A percentile compares a stretch with the other conserved stretches of the same genome.
Evolutionary conservation across 1,284 basidiomycete genomes (phyloP).

Genomic region (Filobasidium uniguttulatum): DNA sequence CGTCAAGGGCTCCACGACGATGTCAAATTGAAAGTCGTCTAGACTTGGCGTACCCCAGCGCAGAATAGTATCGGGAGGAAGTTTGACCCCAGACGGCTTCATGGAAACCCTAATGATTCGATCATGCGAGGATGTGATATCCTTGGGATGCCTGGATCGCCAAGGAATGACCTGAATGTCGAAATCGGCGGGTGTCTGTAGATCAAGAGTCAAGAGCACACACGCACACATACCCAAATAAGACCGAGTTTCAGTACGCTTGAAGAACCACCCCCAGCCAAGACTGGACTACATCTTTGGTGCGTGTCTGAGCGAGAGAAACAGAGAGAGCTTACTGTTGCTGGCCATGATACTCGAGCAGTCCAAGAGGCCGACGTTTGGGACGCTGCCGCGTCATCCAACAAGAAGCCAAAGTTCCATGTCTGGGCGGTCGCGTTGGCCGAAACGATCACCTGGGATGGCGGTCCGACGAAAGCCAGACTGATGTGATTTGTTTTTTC

Average conservation of each 20-base stretch:
- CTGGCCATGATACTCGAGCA: background rate
- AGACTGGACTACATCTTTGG: background rate
- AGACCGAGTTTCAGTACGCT: too few species aligned
- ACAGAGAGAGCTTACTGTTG: background rate
- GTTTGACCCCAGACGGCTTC: too few species aligned
- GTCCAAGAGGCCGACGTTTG: background rate
- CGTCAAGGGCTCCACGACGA: constrained; percentile 1
- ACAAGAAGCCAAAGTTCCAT: background rate
- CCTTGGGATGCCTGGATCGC: background rate
- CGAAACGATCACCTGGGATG: too few species aligned
- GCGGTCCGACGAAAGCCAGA: too few species aligned
- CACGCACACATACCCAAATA: too few species aligned
- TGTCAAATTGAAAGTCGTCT: background rate
- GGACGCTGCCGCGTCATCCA: background rate
- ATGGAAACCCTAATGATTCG: background rate
- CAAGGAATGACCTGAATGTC: background rate
- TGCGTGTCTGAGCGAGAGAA: background rate
- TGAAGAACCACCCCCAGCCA: too few species aligned
- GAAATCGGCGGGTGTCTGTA: background rate
- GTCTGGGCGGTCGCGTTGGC: too few species aligned
- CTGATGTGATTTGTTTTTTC: too few species aligned
- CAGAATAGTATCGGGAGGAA: background rate
- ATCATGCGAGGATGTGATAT: background rate
- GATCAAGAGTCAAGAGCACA: too few species aligned
- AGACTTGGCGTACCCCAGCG: background rate